These are phyloP conservation scores for Lophiotrema nucula DNA, from an alignment of 495 filamentous ascomycete genomes.

Conservation along the genomic window DNA sequence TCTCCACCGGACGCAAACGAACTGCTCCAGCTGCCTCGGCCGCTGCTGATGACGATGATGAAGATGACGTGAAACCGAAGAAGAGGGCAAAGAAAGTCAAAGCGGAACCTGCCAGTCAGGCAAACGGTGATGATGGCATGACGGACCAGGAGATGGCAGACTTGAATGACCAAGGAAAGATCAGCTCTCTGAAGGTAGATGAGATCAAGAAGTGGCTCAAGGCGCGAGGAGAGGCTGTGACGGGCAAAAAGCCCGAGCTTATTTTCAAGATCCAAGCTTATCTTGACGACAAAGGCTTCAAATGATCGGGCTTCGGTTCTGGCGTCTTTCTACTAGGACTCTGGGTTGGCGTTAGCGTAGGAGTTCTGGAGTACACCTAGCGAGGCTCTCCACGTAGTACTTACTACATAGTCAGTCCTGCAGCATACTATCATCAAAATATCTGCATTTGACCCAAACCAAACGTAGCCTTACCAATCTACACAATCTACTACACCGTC, in stretches of 20 bases:
- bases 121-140: slow-evolving; percentile 34
- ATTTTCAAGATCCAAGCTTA: slow-evolving; percentile 75
- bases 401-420: too few relatives aligned
- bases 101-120: slow-evolving; percentile 40
- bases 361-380: too few relatives aligned
- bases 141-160: slow-evolving; percentile 58
- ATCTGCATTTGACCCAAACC: too few relatives aligned
- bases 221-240: slow-evolving; percentile 58
- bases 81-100: slow-evolving; percentile 45
- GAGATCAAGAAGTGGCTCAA: slow-evolving; percentile 67
- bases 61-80: slow-evolving; percentile 30
- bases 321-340: too few relatives aligned
- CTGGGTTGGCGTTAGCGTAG: too few relatives aligned
- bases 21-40: background rate
- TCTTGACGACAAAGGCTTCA: slow-evolving; percentile 61
- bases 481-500: too few relatives aligned
- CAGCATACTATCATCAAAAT: too few relatives aligned
- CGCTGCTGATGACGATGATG: slow-evolving; percentile 18
- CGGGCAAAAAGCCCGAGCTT: slow-evolving; percentile 76
- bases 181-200: slow-evolving; percentile 48
- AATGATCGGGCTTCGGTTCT: too few relatives aligned
- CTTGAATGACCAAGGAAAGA: slow-evolving; percentile 53
- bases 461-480: too few relatives aligned
- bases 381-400: too few relatives aligned
- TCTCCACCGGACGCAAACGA: slow-evolving; percentile 8